A percentile compares a stretch with the other conserved stretches of the same genome.
Conservation (phyloP, 257 asterid genomes). For the Gynochthodes officinalis region DNA sequence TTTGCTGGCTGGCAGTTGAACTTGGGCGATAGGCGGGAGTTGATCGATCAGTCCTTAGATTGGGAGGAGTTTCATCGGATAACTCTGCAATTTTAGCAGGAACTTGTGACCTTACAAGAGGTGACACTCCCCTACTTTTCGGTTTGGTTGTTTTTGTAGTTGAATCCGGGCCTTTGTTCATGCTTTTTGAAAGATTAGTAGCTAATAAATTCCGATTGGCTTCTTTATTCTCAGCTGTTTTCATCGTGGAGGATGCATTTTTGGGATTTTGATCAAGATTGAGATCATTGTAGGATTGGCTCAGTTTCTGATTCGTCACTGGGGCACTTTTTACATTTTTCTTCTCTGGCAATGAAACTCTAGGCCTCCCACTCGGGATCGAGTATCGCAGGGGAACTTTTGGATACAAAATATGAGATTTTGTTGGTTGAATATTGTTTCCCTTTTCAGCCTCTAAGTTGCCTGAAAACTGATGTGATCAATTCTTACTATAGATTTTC, state of each 20-base stretch:
- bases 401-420: conserved; percentile 36
- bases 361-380: conserved; percentile 43
- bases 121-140: conserved; percentile 43
- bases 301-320: conserved; percentile 17
- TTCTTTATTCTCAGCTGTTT: conserved; percentile 21
- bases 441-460: conserved; percentile 25
- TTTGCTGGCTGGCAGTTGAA: conserved; percentile 20
- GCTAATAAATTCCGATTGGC: conserved; percentile 16
- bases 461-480: conserved; percentile 52
- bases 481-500: neutral
- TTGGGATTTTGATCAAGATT: conserved; percentile 26
- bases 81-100: conserved; percentile 23
- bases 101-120: conserved; percentile 28
- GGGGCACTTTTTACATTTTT: conserved; percentile 26
- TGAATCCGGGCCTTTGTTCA: conserved; percentile 20
- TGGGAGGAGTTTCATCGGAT: conserved; percentile 46
- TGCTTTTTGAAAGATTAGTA: conserved; percentile 42
- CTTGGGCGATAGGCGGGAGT: conserved; percentile 49
- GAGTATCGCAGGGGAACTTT: conserved; percentile 35
- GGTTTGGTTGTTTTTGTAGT: conserved; percentile 19
- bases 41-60: conserved; percentile 45
- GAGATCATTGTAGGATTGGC: conserved; percentile 14
- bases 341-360: conserved; percentile 20
- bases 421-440: conserved; percentile 17
- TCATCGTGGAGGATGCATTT: conserved; percentile 12